Evolutionary conservation across 768 basidiomycete genomes (phyloP).

Genomic region (Boletellus emodensis): DNA sequence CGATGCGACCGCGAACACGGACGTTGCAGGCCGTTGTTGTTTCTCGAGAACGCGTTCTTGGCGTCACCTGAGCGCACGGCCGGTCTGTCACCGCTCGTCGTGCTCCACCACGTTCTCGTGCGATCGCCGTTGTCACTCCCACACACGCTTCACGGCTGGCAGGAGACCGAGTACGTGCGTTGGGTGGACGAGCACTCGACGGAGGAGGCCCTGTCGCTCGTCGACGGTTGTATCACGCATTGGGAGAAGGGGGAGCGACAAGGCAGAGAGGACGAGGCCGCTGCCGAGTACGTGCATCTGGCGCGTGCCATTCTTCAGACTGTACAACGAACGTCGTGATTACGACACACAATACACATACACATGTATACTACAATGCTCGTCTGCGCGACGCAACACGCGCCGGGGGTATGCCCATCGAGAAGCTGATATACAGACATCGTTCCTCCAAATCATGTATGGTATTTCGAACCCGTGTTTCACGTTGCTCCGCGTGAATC

Average conservation of each 20-base stretch:
- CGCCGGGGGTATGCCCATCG: not conserved
- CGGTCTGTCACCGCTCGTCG: conserved; percentile 81
- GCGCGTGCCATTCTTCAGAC: conserved; percentile 62
- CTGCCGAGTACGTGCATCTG: conserved; percentile 60
- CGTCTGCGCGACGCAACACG: no score
- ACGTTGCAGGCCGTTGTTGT: conserved; percentile 69
- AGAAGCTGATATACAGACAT: not conserved
- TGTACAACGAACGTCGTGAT: conserved; percentile 24
- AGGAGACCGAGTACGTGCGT: conserved; percentile 91
- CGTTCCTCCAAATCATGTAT: not conserved
- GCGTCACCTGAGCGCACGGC: conserved; percentile 61
- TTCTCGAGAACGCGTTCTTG: conserved; percentile 75
- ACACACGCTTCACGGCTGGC: conserved; percentile 89
- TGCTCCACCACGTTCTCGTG: conserved; percentile 90
- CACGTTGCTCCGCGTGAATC: not conserved
- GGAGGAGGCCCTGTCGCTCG: conserved; percentile 72
- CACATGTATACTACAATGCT: no score
- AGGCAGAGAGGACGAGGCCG: conserved; percentile 47
- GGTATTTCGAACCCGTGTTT: not conserved
- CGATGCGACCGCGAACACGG: not conserved
- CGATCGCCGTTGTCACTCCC: conserved; percentile 84
- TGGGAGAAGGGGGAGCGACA: conserved; percentile 69
- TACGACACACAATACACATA: no score
- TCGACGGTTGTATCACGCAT: conserved; percentile 73
- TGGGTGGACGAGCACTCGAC: conserved; percentile 92